A percentile compares a stretch with the other conserved stretches of the same genome.
Conservation (phyloP, 441 rosid species). For the Euphorbia schlechtendalii region DNA sequence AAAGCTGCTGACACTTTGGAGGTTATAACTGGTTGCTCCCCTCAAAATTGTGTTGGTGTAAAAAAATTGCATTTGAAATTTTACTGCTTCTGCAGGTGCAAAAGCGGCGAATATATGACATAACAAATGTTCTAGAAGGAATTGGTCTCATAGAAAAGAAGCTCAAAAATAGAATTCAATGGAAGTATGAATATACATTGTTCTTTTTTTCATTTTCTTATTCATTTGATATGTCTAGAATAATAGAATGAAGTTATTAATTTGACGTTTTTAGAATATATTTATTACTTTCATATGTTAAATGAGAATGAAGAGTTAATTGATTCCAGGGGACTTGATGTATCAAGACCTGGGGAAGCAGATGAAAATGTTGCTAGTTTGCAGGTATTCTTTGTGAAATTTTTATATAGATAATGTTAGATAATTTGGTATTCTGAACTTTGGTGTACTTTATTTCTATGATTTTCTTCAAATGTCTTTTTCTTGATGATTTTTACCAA, state of each 20-base stretch:
- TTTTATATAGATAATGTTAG: not conserved
- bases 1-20: constrained; percentile 91
- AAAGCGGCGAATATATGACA: constrained; percentile 95
- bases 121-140: constrained; percentile 98
- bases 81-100: constrained; percentile 57
- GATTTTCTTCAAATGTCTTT: not conserved
- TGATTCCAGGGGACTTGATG: constrained; percentile 72
- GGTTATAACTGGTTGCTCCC: constrained; percentile 36
- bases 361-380: constrained; percentile 60
- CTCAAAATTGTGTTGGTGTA: not conserved
- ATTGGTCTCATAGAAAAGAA: constrained; percentile 96
- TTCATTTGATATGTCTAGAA: constrained; percentile 17
- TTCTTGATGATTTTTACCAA: too few relatives aligned
- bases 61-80: constrained; percentile 21
- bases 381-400: constrained; percentile 44
- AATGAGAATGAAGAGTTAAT: constrained; percentile 19
- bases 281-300: not conserved
- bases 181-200: constrained; percentile 56
- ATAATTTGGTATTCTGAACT: constrained; percentile 1
- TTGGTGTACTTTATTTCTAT: not conserved
- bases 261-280: too few relatives aligned
- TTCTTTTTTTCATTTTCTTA: constrained; percentile 6
- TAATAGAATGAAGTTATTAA: not conserved
- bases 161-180: constrained; percentile 91
- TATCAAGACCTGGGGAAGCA: constrained; percentile 72